Evolutionary conservation across 371 early-diverging fungal genomes (phyloP), one percentile per base, ranked within the genome.

Genomic region (Apophysomyces variabilis): DNA sequence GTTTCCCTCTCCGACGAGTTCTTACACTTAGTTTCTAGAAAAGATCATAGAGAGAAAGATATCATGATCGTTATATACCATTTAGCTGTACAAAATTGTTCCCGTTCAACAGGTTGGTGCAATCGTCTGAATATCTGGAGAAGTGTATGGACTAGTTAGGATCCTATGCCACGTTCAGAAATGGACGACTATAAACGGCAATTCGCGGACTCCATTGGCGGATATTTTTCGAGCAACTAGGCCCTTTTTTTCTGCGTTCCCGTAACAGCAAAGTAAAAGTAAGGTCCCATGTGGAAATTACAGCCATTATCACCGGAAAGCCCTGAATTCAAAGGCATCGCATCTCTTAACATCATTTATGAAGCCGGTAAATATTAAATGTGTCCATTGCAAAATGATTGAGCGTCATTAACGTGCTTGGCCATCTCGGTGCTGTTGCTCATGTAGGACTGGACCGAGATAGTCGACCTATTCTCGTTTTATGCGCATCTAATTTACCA

Each of bases 401-500:
- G 8, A 7, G 32, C 6, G 7, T 11, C 21, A 21, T 11, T 50
- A 21, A 50, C 21, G 54, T 21, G 54, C 21, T 50, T 50, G 54
- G 47, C 58, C 21, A 18, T 14, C 13, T 37, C 38, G 5, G 16
- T 46, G 37, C n/a, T 64, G 14, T 70, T 32, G 26, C 7, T 41
- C 32, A 46, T 46, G n/a, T 39, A 94, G 94, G 96, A 35, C 87
- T 93, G 39, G 97, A 96, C 75, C 85, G 73, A 71, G 92, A 94
- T 61, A 89, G 91, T 71, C 77, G 91, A 60, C 93, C 94, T 2
- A 87, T 96, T 64, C 76, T 95, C 21, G 90, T 89, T 32, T 78
- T 97, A 58, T 90, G 91, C 75, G 90, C 93, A 13, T 90, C 92
- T 76, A 86, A 89, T 45, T 70, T 97, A 38, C 97, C 96, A 5